Evolutionary conservation across 495 filamentous ascomycete genomes (phyloP).

Genomic region (Penicillium alfredii): DNA sequence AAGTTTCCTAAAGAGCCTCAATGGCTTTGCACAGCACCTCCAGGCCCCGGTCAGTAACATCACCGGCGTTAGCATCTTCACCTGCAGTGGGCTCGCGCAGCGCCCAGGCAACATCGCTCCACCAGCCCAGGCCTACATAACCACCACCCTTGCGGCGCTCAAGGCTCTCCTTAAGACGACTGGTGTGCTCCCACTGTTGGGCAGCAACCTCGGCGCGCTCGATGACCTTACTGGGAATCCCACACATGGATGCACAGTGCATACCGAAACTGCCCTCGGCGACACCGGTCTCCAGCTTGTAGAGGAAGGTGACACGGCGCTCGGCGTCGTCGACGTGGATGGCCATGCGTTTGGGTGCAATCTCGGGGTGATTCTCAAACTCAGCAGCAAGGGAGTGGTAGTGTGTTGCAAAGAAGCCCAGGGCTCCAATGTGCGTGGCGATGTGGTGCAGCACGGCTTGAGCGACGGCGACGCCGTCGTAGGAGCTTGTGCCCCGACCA

Average conservation of each 20-base stretch:
- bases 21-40: constrained; percentile 73
- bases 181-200: constrained; percentile 91
- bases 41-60: constrained; percentile 47
- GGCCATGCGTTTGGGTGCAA: constrained; percentile 79
- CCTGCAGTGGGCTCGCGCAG: constrained; percentile 51
- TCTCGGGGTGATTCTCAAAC: constrained; percentile 83
- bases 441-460: constrained; percentile 95
- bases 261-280: constrained; percentile 98
- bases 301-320: constrained; percentile 83
- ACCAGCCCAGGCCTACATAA: constrained; percentile 78
- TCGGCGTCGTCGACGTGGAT: constrained; percentile 88
- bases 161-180: constrained; percentile 77
- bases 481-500: constrained; percentile 86
- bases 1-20: constrained; percentile 55
- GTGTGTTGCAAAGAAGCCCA: constrained; percentile 97
- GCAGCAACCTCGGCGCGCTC: constrained; percentile 86
- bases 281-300: constrained; percentile 90
- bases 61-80: constrained; percentile 37
- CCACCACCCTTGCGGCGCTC: constrained; percentile 69
- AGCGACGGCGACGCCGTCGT: constrained; percentile 94
- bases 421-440: constrained; percentile 83
- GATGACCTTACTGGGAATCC: constrained; percentile 77
- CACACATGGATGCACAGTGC: constrained; percentile 98
- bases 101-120: constrained; percentile 87
- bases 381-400: constrained; percentile 92